Conservation (phyloP, 352 stramenopile genomes). For the Phytopythium ostracodes region DNA sequence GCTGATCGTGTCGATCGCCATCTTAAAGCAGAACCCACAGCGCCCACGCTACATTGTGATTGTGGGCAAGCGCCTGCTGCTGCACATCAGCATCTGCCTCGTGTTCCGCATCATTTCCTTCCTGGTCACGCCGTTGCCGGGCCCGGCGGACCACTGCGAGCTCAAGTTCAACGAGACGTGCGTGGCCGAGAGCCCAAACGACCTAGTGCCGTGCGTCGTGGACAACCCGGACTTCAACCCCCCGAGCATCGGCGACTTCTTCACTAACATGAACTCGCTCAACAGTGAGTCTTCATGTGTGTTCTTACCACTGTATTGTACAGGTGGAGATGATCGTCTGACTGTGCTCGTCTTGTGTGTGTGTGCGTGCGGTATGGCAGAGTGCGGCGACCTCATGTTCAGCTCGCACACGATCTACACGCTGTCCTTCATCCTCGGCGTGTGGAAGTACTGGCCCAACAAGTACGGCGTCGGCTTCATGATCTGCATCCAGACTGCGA, state of each 20-base stretch:
- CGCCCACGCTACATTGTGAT: slow-evolving; percentile 73
- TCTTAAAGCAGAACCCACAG: slow-evolving; percentile 61
- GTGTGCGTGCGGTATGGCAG: too few relatives aligned
- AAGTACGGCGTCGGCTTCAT: slow-evolving; percentile 71
- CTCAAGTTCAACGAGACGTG: slow-evolving; percentile 66
- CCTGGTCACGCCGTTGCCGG: slow-evolving; percentile 68
- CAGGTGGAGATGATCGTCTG: not conserved
- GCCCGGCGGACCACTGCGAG: slow-evolving; percentile 66
- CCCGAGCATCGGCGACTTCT: slow-evolving; percentile 40
- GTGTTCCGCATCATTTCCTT: slow-evolving; percentile 79
- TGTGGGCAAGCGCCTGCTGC: slow-evolving; percentile 73
- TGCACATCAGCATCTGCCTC: slow-evolving; percentile 77
- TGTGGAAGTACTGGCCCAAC: slow-evolving; percentile 88
- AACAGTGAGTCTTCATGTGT: slow-evolving; percentile 20
- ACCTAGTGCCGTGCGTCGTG: slow-evolving; percentile 51
- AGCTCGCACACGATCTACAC: slow-evolving; percentile 93
- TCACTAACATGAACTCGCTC: slow-evolving; percentile 72
- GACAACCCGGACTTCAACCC: slow-evolving; percentile 75
- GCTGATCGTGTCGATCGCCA: slow-evolving; percentile 56
- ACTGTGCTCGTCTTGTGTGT: not conserved
- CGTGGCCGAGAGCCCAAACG: slow-evolving; percentile 38
- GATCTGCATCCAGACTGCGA: slow-evolving; percentile 69
- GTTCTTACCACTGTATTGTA: not conserved
- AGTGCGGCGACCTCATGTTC: slow-evolving; percentile 91
- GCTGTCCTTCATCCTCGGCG: slow-evolving; percentile 78